Conservation (phyloP, 768 basidiomycete genomes). For the Saitozyma podzolica region DNA sequence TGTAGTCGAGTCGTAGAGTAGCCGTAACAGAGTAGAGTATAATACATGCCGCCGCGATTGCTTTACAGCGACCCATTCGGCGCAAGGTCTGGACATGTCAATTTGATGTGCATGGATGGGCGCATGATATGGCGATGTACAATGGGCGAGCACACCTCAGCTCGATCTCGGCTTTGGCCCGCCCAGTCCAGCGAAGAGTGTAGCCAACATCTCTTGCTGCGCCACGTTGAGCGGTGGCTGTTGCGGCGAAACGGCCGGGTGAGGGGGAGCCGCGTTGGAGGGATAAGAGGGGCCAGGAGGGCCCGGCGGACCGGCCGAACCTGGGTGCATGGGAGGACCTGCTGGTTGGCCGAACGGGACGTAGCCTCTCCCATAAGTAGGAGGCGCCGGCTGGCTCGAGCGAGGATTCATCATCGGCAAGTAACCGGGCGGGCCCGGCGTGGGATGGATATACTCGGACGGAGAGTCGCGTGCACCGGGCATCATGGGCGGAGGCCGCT, state of each 20-base stretch:
- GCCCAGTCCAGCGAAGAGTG: constrained; percentile 30
- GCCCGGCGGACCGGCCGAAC: not conserved
- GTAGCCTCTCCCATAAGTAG: not conserved
- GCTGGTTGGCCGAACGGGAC: not conserved
- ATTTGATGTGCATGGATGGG: too few relatives aligned
- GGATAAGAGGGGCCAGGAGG: not conserved
- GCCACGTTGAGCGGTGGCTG: constrained; percentile 10
- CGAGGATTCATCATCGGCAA: too few relatives aligned
- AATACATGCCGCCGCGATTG: too few relatives aligned
- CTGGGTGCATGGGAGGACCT: not conserved
- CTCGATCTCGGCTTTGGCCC: not conserved
- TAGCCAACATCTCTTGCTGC: constrained; percentile 40
- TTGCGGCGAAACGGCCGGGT: not conserved
- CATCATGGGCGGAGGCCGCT: too few relatives aligned
- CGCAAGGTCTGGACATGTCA: too few relatives aligned
- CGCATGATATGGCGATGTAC: too few relatives aligned
- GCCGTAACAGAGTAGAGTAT: too few relatives aligned
- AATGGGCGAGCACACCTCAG: too few relatives aligned
- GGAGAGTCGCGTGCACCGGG: too few relatives aligned
- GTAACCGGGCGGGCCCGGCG: too few relatives aligned
- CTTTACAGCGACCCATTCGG: too few relatives aligned
- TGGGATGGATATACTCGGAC: too few relatives aligned
- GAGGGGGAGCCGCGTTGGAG: not conserved
- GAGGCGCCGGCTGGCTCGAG: not conserved
- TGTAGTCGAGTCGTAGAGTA: not conserved